Base-by-base conservation (phyloP, 345 rosid genomes). In the Excoecaria cochinchinensis region DNA sequence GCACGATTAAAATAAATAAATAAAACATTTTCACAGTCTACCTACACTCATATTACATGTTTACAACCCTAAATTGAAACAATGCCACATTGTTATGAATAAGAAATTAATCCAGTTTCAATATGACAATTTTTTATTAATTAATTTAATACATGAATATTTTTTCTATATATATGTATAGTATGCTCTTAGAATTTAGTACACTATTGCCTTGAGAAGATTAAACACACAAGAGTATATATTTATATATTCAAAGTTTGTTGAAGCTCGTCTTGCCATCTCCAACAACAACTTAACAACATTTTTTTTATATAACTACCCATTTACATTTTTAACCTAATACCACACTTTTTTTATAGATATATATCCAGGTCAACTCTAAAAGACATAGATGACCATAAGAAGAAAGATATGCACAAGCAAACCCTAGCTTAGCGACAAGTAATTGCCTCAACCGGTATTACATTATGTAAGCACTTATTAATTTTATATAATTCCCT, bases 181-280 rank as follows among this genome's bases (percentile, higher is more conserved):
- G 38, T 48, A 50, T 12, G 76, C 38, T 10, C 31, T 8, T 21
- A 12, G 31, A 73, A 50, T 0, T 10, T 15, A 61, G 10, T n/a
- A 10, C 2, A 31, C 1, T 51, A 59, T 31, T 53, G 22, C 65
- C 55, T 55, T 36, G 25, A 66, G 48, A 42, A 42, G 55, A 51
- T 59, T 19, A 40, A 51, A 36, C 17, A 38, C 31, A 69, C 22
- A 21, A 51, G 10, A 8, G n/a, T 31, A 31, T 31, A 58, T 5
- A 58, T 8, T 0, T n/a, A 6, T n/a, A 40, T 73, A 79, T 83
- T 87, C 92, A 87, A 89, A 82, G 88, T 84, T 89, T 84, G 90
- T 80, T 87, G 88, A 78, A 65, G 67, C 53, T 78, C 60, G 69
- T 44, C 31, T 75, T 71, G 74, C 75, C 81, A 82, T 77, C 81